Conservation (phyloP, 2,329 filamentous ascomycete genomes). For the Aureobasidium leucospermi region DNA sequence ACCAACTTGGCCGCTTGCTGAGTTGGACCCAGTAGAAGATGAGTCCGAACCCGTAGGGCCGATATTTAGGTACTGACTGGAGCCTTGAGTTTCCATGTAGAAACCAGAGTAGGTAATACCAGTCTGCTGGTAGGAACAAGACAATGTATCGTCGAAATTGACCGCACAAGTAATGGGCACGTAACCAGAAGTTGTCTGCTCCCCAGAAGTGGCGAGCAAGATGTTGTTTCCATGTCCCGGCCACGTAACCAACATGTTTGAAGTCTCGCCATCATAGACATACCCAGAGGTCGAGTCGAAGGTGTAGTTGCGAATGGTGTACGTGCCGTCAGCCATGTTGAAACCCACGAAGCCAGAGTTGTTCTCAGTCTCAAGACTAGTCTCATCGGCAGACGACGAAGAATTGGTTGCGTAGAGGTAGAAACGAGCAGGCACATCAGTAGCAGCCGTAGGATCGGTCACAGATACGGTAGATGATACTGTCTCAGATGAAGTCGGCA, state of each 20-base stretch:
- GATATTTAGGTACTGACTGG: slow-evolving; percentile 4
- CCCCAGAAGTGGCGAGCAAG: not conserved
- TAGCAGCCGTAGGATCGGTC: not conserved
- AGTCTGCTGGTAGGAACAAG: slow-evolving; percentile 1
- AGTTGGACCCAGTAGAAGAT: not conserved
- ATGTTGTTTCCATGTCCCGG: slow-evolving; percentile 1
- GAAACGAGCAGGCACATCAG: not conserved
- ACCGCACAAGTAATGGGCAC: not conserved
- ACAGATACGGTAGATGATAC: not conserved
- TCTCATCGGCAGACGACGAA: slow-evolving; percentile 8
- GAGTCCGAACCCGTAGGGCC: not conserved
- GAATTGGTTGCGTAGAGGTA: slow-evolving; percentile 8
- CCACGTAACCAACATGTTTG: not conserved
- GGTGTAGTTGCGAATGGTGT: not conserved
- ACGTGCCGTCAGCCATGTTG: slow-evolving; percentile 2
- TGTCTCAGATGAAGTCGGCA: not conserved
- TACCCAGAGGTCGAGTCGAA: slow-evolving; percentile 1
- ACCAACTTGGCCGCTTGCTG: not conserved
- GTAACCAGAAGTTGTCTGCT: not conserved
- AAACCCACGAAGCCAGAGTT: not conserved
- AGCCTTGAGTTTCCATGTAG: not conserved
- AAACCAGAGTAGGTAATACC: not conserved
- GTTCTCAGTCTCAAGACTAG: not conserved
- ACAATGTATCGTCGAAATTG: not conserved
- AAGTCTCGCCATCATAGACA: slow-evolving; percentile 1